These are phyloP conservation scores for Phytophthora brassicae DNA, from an alignment of 352 stramenopile genomes.

Conservation along the genomic window DNA sequence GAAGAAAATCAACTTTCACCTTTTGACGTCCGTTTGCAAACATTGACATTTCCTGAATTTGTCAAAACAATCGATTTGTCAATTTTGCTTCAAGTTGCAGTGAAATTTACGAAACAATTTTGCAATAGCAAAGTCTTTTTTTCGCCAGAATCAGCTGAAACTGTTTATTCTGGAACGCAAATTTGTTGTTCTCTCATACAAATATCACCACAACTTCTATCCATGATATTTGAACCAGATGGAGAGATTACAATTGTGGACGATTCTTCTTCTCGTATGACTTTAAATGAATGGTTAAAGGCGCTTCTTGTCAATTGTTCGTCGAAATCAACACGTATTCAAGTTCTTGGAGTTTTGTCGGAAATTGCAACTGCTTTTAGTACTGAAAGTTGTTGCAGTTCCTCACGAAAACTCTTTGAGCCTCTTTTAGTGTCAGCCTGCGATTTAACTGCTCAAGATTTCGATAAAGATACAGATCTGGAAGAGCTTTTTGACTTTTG, in stretches of 20 bases:
- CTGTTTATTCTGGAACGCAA: constrained; percentile 23
- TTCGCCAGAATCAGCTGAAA: constrained; percentile 32
- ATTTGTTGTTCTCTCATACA: constrained; percentile 30
- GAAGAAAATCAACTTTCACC: constrained; percentile 5
- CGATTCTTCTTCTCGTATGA: not conserved
- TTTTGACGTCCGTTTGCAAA: constrained; percentile 39
- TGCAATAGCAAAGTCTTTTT: constrained; percentile 4
- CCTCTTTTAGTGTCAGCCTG: constrained; percentile 28
- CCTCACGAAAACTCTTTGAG: constrained; percentile 22
- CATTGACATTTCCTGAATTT: constrained; percentile 39
- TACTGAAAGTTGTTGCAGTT: constrained; percentile 5
- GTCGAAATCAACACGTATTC: constrained; percentile 19
- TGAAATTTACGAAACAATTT: constrained; percentile 10
- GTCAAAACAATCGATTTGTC: constrained; percentile 29
- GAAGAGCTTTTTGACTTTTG: constrained; percentile 33
- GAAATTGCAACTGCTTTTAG: constrained; percentile 23
- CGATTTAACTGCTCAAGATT: constrained; percentile 14
- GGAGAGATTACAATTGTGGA: not conserved
- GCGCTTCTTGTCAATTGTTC: constrained; percentile 31
- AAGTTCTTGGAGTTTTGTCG: constrained; percentile 20
- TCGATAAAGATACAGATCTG: constrained; percentile 2
- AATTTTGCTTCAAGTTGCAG: constrained; percentile 13
- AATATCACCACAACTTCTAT: constrained; percentile 17
- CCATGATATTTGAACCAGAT: constrained; percentile 10
- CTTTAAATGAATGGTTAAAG: constrained; percentile 23